Evolutionary conservation across 1,139 yeast species (phyloP), one percentile per base, ranked within the genome.

Genomic region (Zygotorulaspora mrakii): DNA sequence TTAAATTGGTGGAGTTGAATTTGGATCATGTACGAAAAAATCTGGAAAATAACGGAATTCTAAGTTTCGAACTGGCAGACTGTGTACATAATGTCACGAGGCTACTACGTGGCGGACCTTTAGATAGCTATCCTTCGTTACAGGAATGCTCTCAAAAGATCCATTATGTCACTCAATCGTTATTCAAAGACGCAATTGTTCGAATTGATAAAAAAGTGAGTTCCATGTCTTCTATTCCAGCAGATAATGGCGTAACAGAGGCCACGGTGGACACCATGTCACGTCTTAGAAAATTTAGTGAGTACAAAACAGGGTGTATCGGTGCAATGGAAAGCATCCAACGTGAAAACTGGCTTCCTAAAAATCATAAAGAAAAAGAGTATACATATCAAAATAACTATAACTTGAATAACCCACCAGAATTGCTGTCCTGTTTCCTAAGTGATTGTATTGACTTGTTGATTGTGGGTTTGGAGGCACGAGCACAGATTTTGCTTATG

Each of bases 391-490:
- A 44, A 28, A 45, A 37, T 6, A 41, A 39, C 24, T 27, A 67
- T 32, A 49, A 47, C 16, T 52, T 58, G 14, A 67, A 67, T 36
- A 73, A 70, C 21, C 73, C 79, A 0, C 66, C 67, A 24, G 76
- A 70, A 42, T 60, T 82, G 42, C 62, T 85, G 17, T 74, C 87
- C 2, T 70, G 82, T 31, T 86, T 74, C 56, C 73, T 79, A 45
- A 74, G 86, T 39, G 96, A 87, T 59, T 71, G 83, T 26, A 73
- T 88, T 35, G 96, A 87, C 59, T 79, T 81, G 29, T 70, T 85
- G 25, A 71, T 82, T 59, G 69, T 82, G 28, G 74, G 75, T 41
- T 70, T 71, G 64, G 89, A 73, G 61, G 70, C 63, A 52, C 77
- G 66, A 58, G 86, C 73, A 45, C 73, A 68, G 48, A 47, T 64